A percentile compares a stretch with the other conserved stretches of the same genome.
Evolutionary conservation across 345 rosid genomes (phyloP).

Genomic region (Arabidopsis thaliana): TAIR10.1 NC_003070.9:23117001-23117500

Average conservation of each 20-base stretch:
- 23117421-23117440: conserved; percentile 17
- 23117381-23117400: conserved; percentile 20
- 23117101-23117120: background rate
- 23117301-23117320: conserved; percentile 36
- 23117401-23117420: conserved; percentile 21
- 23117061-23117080: background rate
- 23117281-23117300: conserved; percentile 44
- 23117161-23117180: background rate
- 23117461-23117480: conserved; percentile 31
- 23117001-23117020: too few species aligned
- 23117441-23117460: conserved; percentile 7
- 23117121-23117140: background rate
- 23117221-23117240: conserved; percentile 52
- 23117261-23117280: conserved; percentile 45
- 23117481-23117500: conserved; percentile 26
- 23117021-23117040: background rate
- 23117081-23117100: background rate
- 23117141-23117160: background rate
- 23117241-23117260: conserved; percentile 47
- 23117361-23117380: conserved; percentile 41
- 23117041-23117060: background rate
- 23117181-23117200: conserved; percentile 52
- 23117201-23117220: conserved; percentile 56
- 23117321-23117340: conserved; percentile 40
- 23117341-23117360: conserved; percentile 38